Evolutionary conservation across 2,329 filamentous ascomycete species (phyloP).

Genomic region (Plenodomus biglobosus): DNA sequence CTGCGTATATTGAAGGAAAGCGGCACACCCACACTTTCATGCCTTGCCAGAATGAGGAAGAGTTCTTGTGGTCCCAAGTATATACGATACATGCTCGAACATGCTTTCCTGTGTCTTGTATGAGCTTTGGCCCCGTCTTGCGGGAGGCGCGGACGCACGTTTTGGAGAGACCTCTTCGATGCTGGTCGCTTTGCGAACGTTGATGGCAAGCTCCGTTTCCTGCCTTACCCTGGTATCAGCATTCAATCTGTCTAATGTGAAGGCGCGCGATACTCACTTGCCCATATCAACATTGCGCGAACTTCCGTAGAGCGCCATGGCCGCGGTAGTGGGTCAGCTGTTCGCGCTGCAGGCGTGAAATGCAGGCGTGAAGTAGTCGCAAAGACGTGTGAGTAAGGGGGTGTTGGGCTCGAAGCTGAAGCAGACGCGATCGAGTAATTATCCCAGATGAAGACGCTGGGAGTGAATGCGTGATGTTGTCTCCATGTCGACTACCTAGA

Average conservation of each 20-base stretch:
- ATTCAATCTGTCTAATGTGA: not conserved
- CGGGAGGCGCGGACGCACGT: slow-evolving; percentile 49
- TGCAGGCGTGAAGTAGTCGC: slow-evolving; percentile 6
- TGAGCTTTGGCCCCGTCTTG: slow-evolving; percentile 31
- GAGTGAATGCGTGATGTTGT: slow-evolving; percentile 12
- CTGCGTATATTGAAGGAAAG: not conserved
- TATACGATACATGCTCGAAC: slow-evolving; percentile 97
- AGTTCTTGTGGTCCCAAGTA: slow-evolving; percentile 98
- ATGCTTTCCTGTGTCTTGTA: slow-evolving; percentile 69
- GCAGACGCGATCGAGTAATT: slow-evolving; percentile 14
- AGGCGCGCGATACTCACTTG: slow-evolving; percentile 51
- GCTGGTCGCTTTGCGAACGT: slow-evolving; percentile 68
- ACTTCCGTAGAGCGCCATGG: slow-evolving; percentile 46
- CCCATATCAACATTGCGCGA: slow-evolving; percentile 62
- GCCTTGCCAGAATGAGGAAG: slow-evolving; percentile 91
- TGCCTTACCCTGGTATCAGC: slow-evolving; percentile 46
- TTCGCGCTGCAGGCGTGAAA: slow-evolving; percentile 1
- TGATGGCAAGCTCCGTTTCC: slow-evolving; percentile 65
- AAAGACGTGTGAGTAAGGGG: slow-evolving; percentile 2
- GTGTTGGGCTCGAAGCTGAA: not conserved
- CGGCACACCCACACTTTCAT: slow-evolving; percentile 82
- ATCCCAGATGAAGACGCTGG: slow-evolving; percentile 5
- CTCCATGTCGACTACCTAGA: not conserved
- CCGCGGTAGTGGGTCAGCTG: slow-evolving; percentile 15
- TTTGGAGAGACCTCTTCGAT: slow-evolving; percentile 69